Evolutionary conservation across 2,329 filamentous ascomycete genomes (phyloP).

Genomic region (Ophiocordyceps camponoti-rufipedis): DNA sequence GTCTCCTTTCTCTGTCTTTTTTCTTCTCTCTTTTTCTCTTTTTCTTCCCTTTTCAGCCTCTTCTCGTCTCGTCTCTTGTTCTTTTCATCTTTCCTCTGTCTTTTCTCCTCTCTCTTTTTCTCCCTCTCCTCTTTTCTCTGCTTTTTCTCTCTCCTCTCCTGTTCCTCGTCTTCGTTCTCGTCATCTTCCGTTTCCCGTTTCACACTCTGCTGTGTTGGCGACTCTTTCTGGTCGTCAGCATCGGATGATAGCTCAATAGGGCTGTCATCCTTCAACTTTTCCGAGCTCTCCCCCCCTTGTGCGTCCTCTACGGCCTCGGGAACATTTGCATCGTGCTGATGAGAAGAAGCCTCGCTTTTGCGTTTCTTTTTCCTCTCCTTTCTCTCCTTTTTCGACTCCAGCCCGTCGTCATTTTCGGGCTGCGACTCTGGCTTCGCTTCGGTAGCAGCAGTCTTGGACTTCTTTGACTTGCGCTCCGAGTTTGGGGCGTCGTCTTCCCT

Average conservation of each 20-base stretch:
- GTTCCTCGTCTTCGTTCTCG: conserved; percentile 2
- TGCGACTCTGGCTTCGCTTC: conserved; percentile 1
- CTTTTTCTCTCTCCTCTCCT: conserved; percentile 13
- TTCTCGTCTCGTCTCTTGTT: conserved; percentile 10
- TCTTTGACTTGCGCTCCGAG: conserved; percentile 29
- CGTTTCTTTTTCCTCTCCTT: conserved; percentile 10
- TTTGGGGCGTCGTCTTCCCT: conserved; percentile 23
- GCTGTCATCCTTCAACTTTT: not conserved
- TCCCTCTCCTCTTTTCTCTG: not conserved
- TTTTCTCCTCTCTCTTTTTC: not conserved
- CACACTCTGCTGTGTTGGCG: not conserved
- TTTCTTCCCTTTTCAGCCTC: conserved; percentile 6
- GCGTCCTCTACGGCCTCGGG: not conserved
- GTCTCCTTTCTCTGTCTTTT: conserved; percentile 1
- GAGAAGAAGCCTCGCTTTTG: not conserved
- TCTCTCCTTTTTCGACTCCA: conserved; percentile 12
- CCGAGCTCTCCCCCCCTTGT: not conserved
- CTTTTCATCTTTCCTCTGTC: conserved; percentile 8
- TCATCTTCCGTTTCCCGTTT: not conserved
- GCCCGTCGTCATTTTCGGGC: conserved; percentile 8
- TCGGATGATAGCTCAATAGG: not conserved
- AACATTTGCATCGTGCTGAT: not conserved
- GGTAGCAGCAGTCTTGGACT: conserved; percentile 26
- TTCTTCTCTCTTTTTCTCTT: not conserved
- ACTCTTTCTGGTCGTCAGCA: not conserved